Base-by-base conservation (phyloP, 345 rosid genomes). In the Citropsis articulata region DNA sequence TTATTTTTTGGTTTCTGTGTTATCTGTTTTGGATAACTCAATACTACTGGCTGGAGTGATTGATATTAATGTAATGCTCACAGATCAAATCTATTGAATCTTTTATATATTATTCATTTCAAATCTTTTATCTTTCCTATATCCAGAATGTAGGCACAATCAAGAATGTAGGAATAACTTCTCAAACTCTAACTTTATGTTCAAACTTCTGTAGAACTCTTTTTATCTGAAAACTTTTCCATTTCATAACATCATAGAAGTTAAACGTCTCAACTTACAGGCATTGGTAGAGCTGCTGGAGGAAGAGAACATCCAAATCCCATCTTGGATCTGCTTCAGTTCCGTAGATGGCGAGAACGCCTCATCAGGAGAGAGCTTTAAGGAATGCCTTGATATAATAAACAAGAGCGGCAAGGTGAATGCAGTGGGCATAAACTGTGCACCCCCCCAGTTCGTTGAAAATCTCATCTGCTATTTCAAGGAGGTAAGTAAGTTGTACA, bases 261-360 rank as follows among this genome's bases (percentile, higher is more conserved):
- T 67, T 42, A 35, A 45, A 69, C 35, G 9, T 25, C 24, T 73
- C 66, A 66, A 61, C 45, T 76, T 72, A 27, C 86, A 90, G 97
- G 98, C 97, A 2, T 95, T 93, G 78, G 91, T 79, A 22, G 98
- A 91, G 88, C 81, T 95, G 83, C 83, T 95, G 25, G 92, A 91
- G 76, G 98, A 95, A 87, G 97, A 92, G 86, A 86, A 92, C 35
- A 63, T 92, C 7, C 75, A 86, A 10, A 91, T 93, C 60, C 98
- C 97, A 35, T 87, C 95, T 25, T 95, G 97, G 98, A 91, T 95
- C 62, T 93, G 97, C 83, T 95, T 93, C 88, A 87, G 92, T 71
- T 91, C 89, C 0, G 90, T 92, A 7, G 97, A 95, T 45, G 98
- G 98, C 12, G 90, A 86, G 80, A 92, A 90, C 69, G 92, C 91